Evolutionary conservation across 495 filamentous ascomycete species (phyloP).

Genomic region (Penicillium dipodomyicola): DNA sequence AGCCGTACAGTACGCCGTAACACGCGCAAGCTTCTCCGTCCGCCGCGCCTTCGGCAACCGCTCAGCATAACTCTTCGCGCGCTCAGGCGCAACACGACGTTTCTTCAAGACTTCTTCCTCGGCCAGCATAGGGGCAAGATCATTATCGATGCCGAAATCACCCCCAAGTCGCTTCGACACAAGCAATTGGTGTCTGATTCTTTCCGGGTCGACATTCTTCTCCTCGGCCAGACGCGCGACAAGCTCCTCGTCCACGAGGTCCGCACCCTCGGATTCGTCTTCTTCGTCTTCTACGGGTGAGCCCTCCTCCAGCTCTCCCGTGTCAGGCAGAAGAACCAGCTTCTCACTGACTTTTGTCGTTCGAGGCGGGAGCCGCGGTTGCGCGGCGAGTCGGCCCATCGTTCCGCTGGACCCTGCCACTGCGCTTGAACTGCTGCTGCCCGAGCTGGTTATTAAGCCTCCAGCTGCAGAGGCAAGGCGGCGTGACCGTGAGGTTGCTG

Average conservation of each 20-base stretch:
- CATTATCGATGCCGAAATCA: constrained; percentile 59
- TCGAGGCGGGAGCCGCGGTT: constrained; percentile 78
- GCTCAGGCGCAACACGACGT: constrained; percentile 54
- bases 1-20: constrained; percentile 96
- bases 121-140: constrained; percentile 68
- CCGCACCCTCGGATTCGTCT: constrained; percentile 29
- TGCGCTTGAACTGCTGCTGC: constrained; percentile 18
- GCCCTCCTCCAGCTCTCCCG: constrained; percentile 43
- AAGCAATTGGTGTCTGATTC: constrained; percentile 36
- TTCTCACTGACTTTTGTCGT: constrained; percentile 94
- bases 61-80: constrained; percentile 92
- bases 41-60: constrained; percentile 84
- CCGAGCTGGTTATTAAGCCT: constrained; percentile 30
- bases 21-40: constrained; percentile 80
- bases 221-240: constrained; percentile 40
- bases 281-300: constrained; percentile 25
- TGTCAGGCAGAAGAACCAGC: constrained; percentile 89
- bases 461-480: constrained; percentile 42
- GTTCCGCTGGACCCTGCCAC: constrained; percentile 24
- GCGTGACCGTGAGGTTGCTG: constrained; percentile 54
- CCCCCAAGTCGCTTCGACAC: constrained; percentile 40
- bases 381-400: constrained; percentile 45
- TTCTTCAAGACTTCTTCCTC: constrained; percentile 70
- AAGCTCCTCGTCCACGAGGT: constrained; percentile 51
- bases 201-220: constrained; percentile 40